Percentiles rank a stretch among this genome's conserved stretches.
phyloP scores from a whole-genome alignment of 345 rosid genomes.

The Excoecaria agallocha region DNA sequence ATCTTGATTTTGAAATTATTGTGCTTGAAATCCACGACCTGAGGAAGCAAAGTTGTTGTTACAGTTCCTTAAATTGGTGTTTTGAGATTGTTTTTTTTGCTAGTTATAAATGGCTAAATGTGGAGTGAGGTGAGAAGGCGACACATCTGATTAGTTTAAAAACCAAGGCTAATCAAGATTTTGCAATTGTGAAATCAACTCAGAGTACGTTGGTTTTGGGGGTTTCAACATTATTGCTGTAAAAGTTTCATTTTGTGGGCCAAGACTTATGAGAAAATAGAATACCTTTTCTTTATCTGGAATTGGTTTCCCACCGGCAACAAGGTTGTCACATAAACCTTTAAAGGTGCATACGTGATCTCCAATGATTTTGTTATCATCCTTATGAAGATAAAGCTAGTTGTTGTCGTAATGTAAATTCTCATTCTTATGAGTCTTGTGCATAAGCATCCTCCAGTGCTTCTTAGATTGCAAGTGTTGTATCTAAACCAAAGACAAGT shows the following conservation, averaged over 20 bases:
- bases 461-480: neutral
- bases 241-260: neutral
- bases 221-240: neutral
- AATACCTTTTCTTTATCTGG: neutral
- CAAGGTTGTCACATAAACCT: neutral
- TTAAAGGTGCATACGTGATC: neutral
- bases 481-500: neutral
- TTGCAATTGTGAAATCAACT: neutral
- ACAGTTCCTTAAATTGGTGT: neutral
- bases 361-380: neutral
- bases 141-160: neutral
- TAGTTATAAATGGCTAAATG: conserved; percentile 14
- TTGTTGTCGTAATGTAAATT: too few species aligned
- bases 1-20: neutral
- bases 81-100: neutral
- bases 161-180: conserved; percentile 8
- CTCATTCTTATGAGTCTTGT: neutral
- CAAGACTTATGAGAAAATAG: neutral
- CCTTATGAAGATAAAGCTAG: too few species aligned
- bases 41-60: neutral
- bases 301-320: neutral
- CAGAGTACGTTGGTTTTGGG: neutral
- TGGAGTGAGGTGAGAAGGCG: neutral
- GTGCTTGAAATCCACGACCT: conserved; percentile 10
- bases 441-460: neutral